Evolutionary conservation across 805 yeast species (phyloP).

Genomic region (Metschnikowia orientalis): DNA sequence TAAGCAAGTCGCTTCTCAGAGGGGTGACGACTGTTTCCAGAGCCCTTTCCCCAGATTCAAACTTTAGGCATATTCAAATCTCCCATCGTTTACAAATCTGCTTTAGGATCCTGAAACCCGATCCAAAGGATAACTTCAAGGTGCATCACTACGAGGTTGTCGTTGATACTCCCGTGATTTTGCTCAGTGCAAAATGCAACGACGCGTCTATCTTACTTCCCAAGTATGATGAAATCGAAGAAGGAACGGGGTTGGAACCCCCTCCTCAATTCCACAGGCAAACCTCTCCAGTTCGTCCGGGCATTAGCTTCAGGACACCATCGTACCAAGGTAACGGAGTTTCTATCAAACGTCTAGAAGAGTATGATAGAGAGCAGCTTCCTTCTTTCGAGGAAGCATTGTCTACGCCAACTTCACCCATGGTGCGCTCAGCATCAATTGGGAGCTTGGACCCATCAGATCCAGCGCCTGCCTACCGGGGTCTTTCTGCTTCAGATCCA

Average conservation of each 20-base stretch:
- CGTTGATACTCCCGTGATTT: constrained; percentile 68
- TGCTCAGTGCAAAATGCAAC: constrained; percentile 39
- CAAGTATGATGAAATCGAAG: constrained; percentile 28
- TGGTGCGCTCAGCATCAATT: constrained; percentile 35
- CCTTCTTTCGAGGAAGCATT: constrained; percentile 69
- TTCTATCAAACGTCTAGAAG: constrained; percentile 26
- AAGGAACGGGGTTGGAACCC: constrained; percentile 1
- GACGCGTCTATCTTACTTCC: constrained; percentile 41
- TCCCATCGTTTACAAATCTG: constrained; percentile 68
- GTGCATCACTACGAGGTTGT: constrained; percentile 76
- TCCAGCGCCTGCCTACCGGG: constrained; percentile 31
- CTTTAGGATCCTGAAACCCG: constrained; percentile 62
- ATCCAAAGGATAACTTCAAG: constrained; percentile 40
- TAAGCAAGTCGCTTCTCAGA: constrained; percentile 27
- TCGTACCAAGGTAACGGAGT: constrained; percentile 31
- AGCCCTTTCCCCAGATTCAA: constrained; percentile 59
- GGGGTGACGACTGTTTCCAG: constrained; percentile 34
- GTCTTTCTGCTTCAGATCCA: neutral
- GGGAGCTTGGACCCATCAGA: constrained; percentile 31
- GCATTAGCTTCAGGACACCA: constrained; percentile 37
- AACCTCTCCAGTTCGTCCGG: constrained; percentile 17
- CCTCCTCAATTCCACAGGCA: neutral
- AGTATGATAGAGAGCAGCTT: constrained; percentile 26
- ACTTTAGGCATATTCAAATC: constrained; percentile 58
- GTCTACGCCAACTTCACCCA: constrained; percentile 38